Percentiles rank a stretch among this genome's conserved stretches.
phyloP scores from a whole-genome alignment of 306 rosid species.

The Prunus mume region DNA sequence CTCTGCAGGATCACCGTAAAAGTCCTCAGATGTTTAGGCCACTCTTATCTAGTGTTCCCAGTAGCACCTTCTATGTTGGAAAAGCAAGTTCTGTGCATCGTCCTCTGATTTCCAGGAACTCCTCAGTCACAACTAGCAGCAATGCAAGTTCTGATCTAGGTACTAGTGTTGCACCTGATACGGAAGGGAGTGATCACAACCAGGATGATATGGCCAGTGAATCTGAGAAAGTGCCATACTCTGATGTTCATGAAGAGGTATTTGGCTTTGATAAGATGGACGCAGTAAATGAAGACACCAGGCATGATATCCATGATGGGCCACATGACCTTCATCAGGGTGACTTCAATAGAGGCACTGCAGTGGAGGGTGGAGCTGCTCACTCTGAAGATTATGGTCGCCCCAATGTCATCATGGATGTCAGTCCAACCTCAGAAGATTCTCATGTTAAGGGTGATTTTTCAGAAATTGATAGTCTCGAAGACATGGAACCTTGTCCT shows the following conservation, averaged over 20 bases:
- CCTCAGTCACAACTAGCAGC: constrained; percentile 74
- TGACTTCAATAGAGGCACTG: constrained; percentile 30
- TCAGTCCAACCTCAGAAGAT: constrained; percentile 36
- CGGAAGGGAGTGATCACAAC: constrained; percentile 62
- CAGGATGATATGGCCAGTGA: constrained; percentile 60
- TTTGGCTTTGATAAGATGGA: constrained; percentile 74
- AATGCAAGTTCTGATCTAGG: constrained; percentile 69
- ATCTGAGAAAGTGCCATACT: constrained; percentile 45
- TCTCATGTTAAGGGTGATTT: constrained; percentile 37
- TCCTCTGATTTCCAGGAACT: constrained; percentile 73
- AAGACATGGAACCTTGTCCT: constrained; percentile 45
- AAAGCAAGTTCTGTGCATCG: constrained; percentile 59
- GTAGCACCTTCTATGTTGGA: constrained; percentile 68
- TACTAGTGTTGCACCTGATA: constrained; percentile 47
- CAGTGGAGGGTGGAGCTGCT: constrained; percentile 26
- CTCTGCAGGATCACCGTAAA: constrained; percentile 66
- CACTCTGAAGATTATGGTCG: constrained; percentile 32
- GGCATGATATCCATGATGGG: constrained; percentile 31
- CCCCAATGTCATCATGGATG: constrained; percentile 30
- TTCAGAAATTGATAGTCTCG: constrained; percentile 35
- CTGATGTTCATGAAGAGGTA: constrained; percentile 61
- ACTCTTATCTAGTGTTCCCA: constrained; percentile 85
- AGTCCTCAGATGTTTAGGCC: constrained; percentile 89
- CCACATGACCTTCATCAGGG: constrained; percentile 28
- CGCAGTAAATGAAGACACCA: constrained; percentile 38